A percentile compares a stretch with the other conserved stretches of the same genome.
Conservation (phyloP, 2,329 filamentous ascomycete species). For the Cytospora leucostoma region DNA sequence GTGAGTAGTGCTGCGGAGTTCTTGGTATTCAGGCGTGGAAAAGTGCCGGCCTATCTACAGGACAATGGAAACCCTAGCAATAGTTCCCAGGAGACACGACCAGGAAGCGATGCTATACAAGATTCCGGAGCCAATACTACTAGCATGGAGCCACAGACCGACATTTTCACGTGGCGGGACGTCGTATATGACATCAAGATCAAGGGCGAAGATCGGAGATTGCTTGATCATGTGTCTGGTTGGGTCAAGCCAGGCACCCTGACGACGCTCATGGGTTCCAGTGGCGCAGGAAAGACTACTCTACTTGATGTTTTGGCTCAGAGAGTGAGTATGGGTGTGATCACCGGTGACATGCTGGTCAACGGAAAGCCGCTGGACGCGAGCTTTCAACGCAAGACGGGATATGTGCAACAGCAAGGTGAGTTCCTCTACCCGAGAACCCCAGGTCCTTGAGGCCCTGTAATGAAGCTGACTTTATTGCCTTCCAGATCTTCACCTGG, state of each 20-base stretch:
- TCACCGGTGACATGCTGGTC: constrained; percentile 67
- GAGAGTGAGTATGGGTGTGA: constrained; percentile 61
- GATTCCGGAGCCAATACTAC: constrained; percentile 20
- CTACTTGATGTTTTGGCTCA: constrained; percentile 59
- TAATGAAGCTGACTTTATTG: background rate
- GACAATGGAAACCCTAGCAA: constrained; percentile 29
- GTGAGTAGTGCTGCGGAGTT: constrained; percentile 66
- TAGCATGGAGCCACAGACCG: constrained; percentile 42
- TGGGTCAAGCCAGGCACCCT: constrained; percentile 90
- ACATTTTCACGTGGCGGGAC: constrained; percentile 77
- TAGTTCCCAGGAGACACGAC: constrained; percentile 31
- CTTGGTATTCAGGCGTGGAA: constrained; percentile 64
- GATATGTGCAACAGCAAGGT: constrained; percentile 68
- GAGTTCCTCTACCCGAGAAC: constrained; percentile 1
- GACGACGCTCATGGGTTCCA: constrained; percentile 74
- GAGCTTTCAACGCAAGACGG: constrained; percentile 65
- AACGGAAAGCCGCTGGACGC: constrained; percentile 57
- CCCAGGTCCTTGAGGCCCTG: too few species aligned
- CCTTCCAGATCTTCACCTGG: constrained; percentile 55
- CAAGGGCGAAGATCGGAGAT: constrained; percentile 68
- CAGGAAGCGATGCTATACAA: constrained; percentile 31
- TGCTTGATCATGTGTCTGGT: constrained; percentile 79
- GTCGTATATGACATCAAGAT: constrained; percentile 73
- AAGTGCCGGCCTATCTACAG: constrained; percentile 47
- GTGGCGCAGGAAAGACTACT: constrained; percentile 64